phyloP scores from a whole-genome alignment of 1,284 basidiomycete genomes.

The Fomitopsis palustris region DNA sequence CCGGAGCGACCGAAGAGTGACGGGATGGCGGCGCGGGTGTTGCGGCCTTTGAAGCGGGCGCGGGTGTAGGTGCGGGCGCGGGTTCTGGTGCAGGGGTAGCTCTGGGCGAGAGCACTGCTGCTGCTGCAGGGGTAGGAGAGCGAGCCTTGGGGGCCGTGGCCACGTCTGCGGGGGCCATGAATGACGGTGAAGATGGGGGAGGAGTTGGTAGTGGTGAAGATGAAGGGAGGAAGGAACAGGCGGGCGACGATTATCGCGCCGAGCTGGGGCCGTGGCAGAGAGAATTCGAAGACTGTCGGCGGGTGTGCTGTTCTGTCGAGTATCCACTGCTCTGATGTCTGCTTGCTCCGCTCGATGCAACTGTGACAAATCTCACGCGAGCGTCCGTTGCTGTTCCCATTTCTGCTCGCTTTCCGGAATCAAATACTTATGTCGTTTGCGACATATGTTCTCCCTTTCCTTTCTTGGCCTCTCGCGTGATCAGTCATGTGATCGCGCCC shows the following conservation, averaged over 20 bases:
- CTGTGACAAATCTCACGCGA: conserved; percentile 1
- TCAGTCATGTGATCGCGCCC: background rate
- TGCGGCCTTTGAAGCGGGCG: background rate
- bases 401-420: background rate
- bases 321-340: no score
- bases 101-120: conserved; percentile 1
- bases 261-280: background rate
- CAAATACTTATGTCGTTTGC: background rate
- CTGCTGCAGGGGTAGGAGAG: conserved; percentile 16
- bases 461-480: background rate
- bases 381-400: background rate
- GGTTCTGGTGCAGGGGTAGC: conserved; percentile 3
- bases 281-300: no score
- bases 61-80: conserved; percentile 3
- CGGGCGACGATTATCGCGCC: conserved; percentile 5
- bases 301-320: no score
- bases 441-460: background rate
- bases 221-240: background rate
- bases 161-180: conserved; percentile 11
- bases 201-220: background rate
- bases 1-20: conserved; percentile 1
- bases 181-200: background rate
- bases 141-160: conserved; percentile 14
- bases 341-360: no score
- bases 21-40: conserved; percentile 2